Evolutionary conservation across 805 yeast species (phyloP).

Genomic region (Metschnikowia lochheadii): DNA sequence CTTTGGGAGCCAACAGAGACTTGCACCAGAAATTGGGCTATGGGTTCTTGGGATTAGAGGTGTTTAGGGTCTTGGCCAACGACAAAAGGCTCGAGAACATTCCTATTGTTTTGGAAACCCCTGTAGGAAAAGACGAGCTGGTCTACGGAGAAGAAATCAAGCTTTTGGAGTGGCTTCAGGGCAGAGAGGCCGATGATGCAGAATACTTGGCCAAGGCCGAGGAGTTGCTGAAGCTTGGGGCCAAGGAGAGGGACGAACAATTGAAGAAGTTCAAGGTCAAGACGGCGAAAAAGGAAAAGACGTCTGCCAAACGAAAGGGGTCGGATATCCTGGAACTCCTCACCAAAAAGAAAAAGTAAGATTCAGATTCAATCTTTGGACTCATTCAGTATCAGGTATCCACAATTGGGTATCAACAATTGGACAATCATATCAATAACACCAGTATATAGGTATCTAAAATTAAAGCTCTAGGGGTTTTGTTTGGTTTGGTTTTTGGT

Average conservation of each 20-base stretch:
- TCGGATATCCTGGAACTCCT: conserved; percentile 19
- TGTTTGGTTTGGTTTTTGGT: too few relatives aligned
- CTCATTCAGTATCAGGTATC: too few relatives aligned
- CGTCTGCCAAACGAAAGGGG: conserved; percentile 14
- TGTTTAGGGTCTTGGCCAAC: conserved; percentile 75
- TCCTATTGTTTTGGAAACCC: conserved; percentile 88
- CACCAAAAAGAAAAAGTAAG: conserved; percentile 16
- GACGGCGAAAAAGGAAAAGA: conserved; percentile 26
- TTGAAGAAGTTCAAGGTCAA: conserved; percentile 61
- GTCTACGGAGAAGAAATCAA: conserved; percentile 79
- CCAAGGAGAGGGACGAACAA: conserved; percentile 65
- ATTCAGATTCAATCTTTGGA: too few relatives aligned
- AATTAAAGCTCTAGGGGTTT: too few relatives aligned
- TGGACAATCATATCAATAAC: too few relatives aligned
- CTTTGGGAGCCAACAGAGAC: conserved; percentile 84
- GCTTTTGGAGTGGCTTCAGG: conserved; percentile 76
- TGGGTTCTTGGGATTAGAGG: conserved; percentile 86
- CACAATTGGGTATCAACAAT: too few relatives aligned
- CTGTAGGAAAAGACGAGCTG: conserved; percentile 61
- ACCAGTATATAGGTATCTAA: too few relatives aligned
- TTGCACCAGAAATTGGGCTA: conserved; percentile 85
- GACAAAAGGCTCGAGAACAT: conserved; percentile 54
- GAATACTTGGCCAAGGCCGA: conserved; percentile 49
- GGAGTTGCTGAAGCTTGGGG: conserved; percentile 57
- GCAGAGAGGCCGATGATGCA: conserved; percentile 46